These are phyloP conservation scores for Cercospora sp. DNA, from an alignment of 2,329 filamentous ascomycete genomes.

Conservation along the genomic window DNA sequence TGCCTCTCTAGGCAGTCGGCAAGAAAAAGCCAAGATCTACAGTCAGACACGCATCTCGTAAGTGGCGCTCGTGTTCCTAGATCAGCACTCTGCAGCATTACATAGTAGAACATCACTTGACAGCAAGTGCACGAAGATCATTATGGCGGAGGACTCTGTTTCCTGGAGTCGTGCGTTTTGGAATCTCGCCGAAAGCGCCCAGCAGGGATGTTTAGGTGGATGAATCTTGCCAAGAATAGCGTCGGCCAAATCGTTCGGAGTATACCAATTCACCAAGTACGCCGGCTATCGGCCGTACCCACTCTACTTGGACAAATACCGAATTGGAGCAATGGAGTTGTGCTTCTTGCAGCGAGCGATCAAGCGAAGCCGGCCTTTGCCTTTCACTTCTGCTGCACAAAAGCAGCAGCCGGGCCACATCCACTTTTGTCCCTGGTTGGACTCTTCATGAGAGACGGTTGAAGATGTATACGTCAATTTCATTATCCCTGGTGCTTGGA, in stretches of 20 bases:
- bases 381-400: neutral
- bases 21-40: constrained; percentile 23
- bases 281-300: neutral
- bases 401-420: neutral
- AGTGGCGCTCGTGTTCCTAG: neutral
- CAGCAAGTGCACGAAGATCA: neutral
- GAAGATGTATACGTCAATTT: neutral
- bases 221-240: neutral
- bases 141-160: neutral
- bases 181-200: neutral
- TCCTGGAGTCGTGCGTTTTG: neutral
- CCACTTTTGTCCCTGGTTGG: neutral
- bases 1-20: constrained; percentile 20
- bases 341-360: neutral
- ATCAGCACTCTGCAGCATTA: neutral
- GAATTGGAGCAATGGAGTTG: neutral
- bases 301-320: neutral
- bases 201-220: neutral
- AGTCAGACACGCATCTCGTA: neutral
- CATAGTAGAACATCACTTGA: neutral
- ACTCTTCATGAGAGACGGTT: neutral
- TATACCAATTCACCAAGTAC: neutral
- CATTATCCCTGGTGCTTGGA: neutral
- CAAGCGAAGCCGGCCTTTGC: neutral
- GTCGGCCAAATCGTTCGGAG: constrained; percentile 1